These are phyloP conservation scores for Chalaropsis thielavioides DNA, from an alignment of 2,329 filamentous ascomycete genomes.

Conservation along the genomic window DNA sequence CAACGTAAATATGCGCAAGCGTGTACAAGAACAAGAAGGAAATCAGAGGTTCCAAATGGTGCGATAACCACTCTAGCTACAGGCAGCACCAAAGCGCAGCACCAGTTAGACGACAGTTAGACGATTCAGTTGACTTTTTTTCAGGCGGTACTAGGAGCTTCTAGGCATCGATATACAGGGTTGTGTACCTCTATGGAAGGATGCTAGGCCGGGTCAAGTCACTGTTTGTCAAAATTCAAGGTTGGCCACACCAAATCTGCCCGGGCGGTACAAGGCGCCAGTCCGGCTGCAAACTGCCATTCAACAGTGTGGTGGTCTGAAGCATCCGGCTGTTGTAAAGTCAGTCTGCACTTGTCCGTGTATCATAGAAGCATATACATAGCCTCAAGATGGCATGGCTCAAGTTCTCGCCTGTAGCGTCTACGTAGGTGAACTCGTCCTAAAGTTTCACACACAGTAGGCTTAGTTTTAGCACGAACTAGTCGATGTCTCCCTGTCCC, in stretches of 20 bases:
- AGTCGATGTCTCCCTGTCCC: not conserved
- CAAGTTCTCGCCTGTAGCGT: not conserved
- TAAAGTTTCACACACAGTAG: not conserved
- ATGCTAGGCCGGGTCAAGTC: not conserved
- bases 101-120: not conserved
- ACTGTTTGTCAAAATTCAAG: not conserved
- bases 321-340: not conserved
- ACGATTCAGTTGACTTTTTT: not conserved
- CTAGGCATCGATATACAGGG: constrained; percentile 1
- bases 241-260: not conserved
- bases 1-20: not conserved
- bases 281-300: too few relatives aligned
- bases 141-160: not conserved
- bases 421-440: not conserved
- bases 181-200: not conserved
- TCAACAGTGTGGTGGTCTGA: too few relatives aligned
- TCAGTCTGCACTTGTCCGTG: not conserved
- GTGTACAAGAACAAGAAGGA: not conserved
- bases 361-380: not conserved
- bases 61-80: not conserved
- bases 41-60: not conserved
- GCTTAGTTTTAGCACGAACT: not conserved
- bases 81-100: not conserved
- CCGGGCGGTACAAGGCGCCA: not conserved
- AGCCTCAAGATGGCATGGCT: not conserved